Percentiles rank a stretch among this genome's conserved stretches.
These are phyloP conservation scores for Aspergillus luchuensis DNA, from an alignment of 2,329 filamentous ascomycete species.

Conservation along the genomic window DNA sequence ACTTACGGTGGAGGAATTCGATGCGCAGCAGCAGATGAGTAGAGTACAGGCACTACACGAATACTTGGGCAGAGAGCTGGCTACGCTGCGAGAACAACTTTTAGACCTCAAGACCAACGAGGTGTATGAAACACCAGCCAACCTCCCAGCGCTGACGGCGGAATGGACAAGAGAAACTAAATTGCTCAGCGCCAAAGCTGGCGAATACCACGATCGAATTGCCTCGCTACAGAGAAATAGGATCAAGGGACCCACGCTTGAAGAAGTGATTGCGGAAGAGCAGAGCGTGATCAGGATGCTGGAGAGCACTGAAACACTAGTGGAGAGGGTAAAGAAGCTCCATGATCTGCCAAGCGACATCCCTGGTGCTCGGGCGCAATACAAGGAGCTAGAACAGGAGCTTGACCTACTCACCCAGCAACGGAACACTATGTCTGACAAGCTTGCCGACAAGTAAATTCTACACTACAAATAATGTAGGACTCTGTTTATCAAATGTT, in stretches of 20 bases:
- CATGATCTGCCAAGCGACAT: constrained; percentile 72
- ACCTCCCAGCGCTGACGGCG: constrained; percentile 69
- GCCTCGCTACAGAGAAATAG: constrained; percentile 42
- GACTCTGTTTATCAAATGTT: neutral
- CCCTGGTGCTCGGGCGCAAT: constrained; percentile 67
- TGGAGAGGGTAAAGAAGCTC: constrained; percentile 67
- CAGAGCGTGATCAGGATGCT: constrained; percentile 60
- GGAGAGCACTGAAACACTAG: constrained; percentile 64
- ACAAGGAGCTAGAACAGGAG: constrained; percentile 67
- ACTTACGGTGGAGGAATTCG: constrained; percentile 57
- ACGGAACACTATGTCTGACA: constrained; percentile 75
- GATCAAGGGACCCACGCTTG: constrained; percentile 36
- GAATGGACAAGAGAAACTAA: constrained; percentile 73
- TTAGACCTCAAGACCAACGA: constrained; percentile 35
- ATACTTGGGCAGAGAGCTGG: constrained; percentile 58
- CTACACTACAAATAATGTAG: neutral
- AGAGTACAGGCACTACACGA: constrained; percentile 59
- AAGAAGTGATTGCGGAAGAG: constrained; percentile 62
- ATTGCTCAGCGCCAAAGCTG: constrained; percentile 64
- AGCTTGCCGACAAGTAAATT: constrained; percentile 57
- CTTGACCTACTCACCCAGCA: constrained; percentile 62
- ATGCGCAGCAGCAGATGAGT: constrained; percentile 57
- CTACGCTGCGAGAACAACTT: constrained; percentile 32
- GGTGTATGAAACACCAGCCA: constrained; percentile 56
- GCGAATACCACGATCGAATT: constrained; percentile 65